Conservation (phyloP, 176 grass and related monocot genomes). For the Ensete glaucum region DNA sequence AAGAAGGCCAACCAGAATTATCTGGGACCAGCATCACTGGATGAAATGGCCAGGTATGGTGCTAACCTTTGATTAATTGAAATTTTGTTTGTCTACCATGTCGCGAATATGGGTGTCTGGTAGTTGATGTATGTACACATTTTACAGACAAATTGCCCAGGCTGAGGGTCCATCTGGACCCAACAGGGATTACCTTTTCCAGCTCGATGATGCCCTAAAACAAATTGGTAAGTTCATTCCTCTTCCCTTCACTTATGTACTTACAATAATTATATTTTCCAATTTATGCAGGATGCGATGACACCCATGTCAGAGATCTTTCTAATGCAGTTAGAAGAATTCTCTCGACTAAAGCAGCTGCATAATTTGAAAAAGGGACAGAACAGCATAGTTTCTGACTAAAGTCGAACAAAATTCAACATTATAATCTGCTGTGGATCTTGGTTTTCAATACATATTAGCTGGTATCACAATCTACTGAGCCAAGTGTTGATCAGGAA, state of each 20-base stretch:
- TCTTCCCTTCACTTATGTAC: neutral
- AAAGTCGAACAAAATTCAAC: no score
- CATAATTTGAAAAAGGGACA: neutral
- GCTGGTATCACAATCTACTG: no score
- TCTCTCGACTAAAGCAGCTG: neutral
- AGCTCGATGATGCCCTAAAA: constrained; percentile 56
- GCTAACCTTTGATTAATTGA: neutral
- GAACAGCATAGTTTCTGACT: neutral
- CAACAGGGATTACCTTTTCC: constrained; percentile 87
- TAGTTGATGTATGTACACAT: neutral
- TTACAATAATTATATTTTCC: neutral
- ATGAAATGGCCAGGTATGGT: constrained; percentile 71
- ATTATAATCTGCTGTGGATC: no score
- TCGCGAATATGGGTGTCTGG: neutral
- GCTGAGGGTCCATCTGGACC: constrained; percentile 81
- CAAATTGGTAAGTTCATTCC: constrained; percentile 48
- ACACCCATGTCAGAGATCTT: constrained; percentile 65
- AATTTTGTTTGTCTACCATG: no score
- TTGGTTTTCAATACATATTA: no score
- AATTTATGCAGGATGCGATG: constrained; percentile 50
- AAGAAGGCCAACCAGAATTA: constrained; percentile 63
- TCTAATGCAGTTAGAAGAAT: constrained; percentile 42
- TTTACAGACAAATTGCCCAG: constrained; percentile 66
- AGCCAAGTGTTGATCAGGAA: no score
- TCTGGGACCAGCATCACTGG: constrained; percentile 63